Evolutionary conservation across 805 yeast genomes (phyloP), one percentile per base, ranked within the genome.

Genomic region (Metschnikowia koreensis): DNA sequence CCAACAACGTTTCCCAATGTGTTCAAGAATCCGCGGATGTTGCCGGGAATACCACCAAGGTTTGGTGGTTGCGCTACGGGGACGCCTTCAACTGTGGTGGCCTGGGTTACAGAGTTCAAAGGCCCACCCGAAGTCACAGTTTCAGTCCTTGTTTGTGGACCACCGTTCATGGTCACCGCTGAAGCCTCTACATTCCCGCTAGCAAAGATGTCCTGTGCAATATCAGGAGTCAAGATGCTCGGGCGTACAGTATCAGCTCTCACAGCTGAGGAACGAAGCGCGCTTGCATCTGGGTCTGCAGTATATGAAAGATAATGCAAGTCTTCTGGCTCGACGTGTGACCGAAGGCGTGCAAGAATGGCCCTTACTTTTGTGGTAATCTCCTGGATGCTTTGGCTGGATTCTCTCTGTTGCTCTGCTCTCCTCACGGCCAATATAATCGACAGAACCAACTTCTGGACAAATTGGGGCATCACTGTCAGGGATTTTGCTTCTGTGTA

Each of bases 401-500:
- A 56, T 43, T 62, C 70, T 22, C 62, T 52, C 52, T 72, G 77
- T 50, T 73, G 77, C 48, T 61, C 60, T 5, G 77, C 72, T 42
- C 78, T 60, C 46, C 57, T 67, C 56, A 70, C 77, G 9, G 75
- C 67, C 12, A 74, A 58, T 7, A 67, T 52, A 31, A 70, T 61
- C 6, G 75, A 60, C 57, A 63, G 73, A 12, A 67, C 57, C 26
- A 74, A 48, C 50, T 68, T 65, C 45, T 70, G 72, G 7, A 72
- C 67, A 52, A 73, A 73, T 53, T 71, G 76, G 3, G 78, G 78
- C 52, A 72, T 61, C 6, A 66, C 57, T 1, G 67, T 44, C 42
- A 50, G 52, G 26, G 61, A 49, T 41, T 64, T 66, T 43, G 57
- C 58, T n/a, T 52, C 48, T 36, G 60, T 54, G 49, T 70, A 70